phyloP scores from a whole-genome alignment of 2,329 filamentous ascomycete genomes.

The Leptographium flavum region DNA sequence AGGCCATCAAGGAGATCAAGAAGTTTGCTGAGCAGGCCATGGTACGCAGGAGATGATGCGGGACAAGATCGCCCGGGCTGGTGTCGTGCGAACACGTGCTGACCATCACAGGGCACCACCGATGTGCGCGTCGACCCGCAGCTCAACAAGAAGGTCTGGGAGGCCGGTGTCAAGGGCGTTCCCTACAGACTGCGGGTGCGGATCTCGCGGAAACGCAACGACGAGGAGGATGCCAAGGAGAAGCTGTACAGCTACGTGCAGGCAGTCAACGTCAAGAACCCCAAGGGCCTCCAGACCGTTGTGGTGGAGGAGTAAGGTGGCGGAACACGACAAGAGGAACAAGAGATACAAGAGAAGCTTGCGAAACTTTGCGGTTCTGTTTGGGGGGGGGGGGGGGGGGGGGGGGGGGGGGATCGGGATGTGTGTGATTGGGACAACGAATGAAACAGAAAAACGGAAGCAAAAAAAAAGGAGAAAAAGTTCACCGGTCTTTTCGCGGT shows the following conservation, averaged over 20 bases:
- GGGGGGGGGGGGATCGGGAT: no score
- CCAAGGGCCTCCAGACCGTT: slow-evolving; percentile 90
- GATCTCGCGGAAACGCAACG: slow-evolving; percentile 99
- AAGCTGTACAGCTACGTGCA: slow-evolving; percentile 99
- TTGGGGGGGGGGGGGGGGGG: no score
- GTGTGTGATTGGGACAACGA: slow-evolving; percentile 10
- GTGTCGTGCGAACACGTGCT: no score
- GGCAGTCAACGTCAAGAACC: slow-evolving; percentile 98
- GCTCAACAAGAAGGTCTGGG: slow-evolving; percentile 99
- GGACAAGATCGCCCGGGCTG: no score
- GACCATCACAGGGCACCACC: slow-evolving; percentile 61
- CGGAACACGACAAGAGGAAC: not conserved
- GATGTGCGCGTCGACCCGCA: slow-evolving; percentile 97
- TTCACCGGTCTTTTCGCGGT: not conserved
- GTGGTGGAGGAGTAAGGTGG: slow-evolving; percentile 61
- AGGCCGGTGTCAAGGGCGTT: slow-evolving; percentile 96
- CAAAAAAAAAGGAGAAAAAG: slow-evolving; percentile 1
- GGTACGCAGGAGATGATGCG: slow-evolving; percentile 48
- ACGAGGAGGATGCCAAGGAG: slow-evolving; percentile 99
- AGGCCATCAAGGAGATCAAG: slow-evolving; percentile 99
- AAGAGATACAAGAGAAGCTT: no score
- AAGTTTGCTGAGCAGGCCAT: slow-evolving; percentile 85
- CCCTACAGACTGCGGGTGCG: slow-evolving; percentile 94
- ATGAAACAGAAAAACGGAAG: slow-evolving; percentile 13
- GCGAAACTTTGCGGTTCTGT: no score